Base-by-base conservation (phyloP, 179 eudicot species). In the Heliamphora pulchella region DNA sequence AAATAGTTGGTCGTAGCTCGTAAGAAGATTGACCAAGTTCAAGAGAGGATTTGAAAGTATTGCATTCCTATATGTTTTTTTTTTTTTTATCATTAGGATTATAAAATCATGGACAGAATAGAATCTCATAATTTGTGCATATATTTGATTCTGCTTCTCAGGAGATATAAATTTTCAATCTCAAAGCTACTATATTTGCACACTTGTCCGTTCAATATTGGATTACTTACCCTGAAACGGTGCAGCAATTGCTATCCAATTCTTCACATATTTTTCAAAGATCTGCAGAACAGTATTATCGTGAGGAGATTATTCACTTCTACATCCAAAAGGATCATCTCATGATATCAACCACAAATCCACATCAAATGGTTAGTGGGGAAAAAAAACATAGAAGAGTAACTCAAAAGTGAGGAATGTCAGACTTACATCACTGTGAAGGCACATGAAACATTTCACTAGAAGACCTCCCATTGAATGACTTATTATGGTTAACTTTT, bases 401-500 rank as follows among this genome's bases (percentile, higher is more conserved):
- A 57, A 79, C 65, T 47, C 9, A 22, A 72, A 41, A 71, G 31
- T 54, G 3, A 43, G 78, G 47, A 11, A 61, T 62, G 43, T 10
- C 22, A 86, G 53, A 59, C 82, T 86, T 89, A 94, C 99, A 88
- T 96, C 90, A 79, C 84, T 82, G 80, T 87, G 97, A 69, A 94
- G 86, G 83, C 89, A 81, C 99, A 96, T 90, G 86, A 96, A 94
- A 83, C 98, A 96, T 88, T 96, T 96, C 70, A 89, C 95, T 69
- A 96, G 91, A 78, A 96, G 85, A 44, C 99, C 99, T 41, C 99
- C 99, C 99, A 96, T 94, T 50, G 98, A 96, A 84, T 96, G 99
- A 84, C 87, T 94, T 31, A 96, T 92, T 78, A 96, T 58, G 83
- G 86, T 91, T 77, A 96, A 91, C 87, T 88, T 91, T 85, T 89